Evolutionary conservation across 345 rosid species (phyloP).

Genomic region (Euphorbia peplus): DNA sequence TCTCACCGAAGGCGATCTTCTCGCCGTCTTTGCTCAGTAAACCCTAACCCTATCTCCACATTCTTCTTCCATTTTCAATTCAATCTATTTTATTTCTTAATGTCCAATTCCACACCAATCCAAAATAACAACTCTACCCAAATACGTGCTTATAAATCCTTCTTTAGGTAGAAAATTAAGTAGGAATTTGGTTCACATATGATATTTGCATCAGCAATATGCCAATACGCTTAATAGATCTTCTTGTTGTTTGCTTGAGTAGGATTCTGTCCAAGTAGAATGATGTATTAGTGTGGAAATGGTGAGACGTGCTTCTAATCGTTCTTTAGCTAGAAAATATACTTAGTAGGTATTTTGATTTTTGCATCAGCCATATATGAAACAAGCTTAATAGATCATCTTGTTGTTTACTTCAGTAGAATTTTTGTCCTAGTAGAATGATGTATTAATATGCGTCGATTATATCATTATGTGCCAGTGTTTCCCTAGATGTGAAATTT

Average conservation of each 20-base stretch:
- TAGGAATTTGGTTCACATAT: background rate
- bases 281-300: no score
- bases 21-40: conserved; percentile 90
- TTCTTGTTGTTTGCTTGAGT: background rate
- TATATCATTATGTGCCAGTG: no score
- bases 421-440: background rate
- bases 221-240: background rate
- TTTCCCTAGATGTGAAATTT: background rate
- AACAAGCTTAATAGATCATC: background rate
- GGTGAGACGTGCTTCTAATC: background rate
- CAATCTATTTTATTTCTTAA: no score
- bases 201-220: background rate
- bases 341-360: background rate
- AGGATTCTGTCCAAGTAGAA: background rate
- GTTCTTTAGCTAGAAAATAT: background rate
- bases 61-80: background rate
- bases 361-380: background rate
- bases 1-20: conserved; percentile 96
- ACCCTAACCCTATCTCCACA: conserved; percentile 4
- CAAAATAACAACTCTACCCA: no score
- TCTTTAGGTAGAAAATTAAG: background rate
- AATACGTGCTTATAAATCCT: background rate
- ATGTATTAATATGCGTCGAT: background rate
- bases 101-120: no score
- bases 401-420: background rate